phyloP scores from a whole-genome alignment of 352 stramenopile genomes.

The Globisporangium solare region DNA sequence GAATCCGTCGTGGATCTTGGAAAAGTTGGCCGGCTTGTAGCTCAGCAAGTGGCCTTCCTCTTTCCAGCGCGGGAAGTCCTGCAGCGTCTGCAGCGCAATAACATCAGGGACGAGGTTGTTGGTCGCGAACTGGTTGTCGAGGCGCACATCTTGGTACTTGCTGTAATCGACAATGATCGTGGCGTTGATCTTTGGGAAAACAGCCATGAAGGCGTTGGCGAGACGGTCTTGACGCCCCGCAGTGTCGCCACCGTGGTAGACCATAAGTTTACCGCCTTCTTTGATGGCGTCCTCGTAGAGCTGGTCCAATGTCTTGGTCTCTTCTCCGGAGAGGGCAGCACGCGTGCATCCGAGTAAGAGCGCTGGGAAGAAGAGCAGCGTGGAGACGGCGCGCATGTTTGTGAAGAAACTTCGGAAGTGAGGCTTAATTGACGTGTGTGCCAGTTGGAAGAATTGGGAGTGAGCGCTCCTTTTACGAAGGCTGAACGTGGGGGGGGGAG shows the following conservation, averaged over 20 bases:
- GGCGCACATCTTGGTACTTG: slow-evolving; percentile 26
- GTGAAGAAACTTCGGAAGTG: background rate
- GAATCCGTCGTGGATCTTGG: slow-evolving; percentile 45
- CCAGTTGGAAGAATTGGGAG: background rate
- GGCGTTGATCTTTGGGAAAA: slow-evolving; percentile 56
- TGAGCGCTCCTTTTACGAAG: background rate
- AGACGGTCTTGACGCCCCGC: slow-evolving; percentile 19
- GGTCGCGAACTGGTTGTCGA: slow-evolving; percentile 39
- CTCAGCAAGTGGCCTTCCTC: slow-evolving; percentile 34
- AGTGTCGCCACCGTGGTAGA: slow-evolving; percentile 37
- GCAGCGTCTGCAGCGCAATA: slow-evolving; percentile 42
- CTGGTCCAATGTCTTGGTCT: slow-evolving; percentile 37
- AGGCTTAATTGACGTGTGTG: background rate
- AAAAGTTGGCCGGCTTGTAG: slow-evolving; percentile 56
- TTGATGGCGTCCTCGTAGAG: slow-evolving; percentile 45
- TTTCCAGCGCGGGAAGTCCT: slow-evolving; percentile 47
- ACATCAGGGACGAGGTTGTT: slow-evolving; percentile 37
- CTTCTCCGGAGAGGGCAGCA: slow-evolving; percentile 17
- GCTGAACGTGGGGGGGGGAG: too few species aligned
- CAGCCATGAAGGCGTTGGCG: slow-evolving; percentile 18
- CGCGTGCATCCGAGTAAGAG: background rate
- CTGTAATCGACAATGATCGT: slow-evolving; percentile 51
- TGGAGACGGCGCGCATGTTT: slow-evolving; percentile 4
- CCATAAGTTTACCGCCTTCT: slow-evolving; percentile 48
- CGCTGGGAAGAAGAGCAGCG: background rate